Percentiles rank a stretch among this genome's conserved stretches.
Evolutionary conservation across 352 stramenopile genomes (phyloP).

Genomic region (Globisporangium paddicum): DNA sequence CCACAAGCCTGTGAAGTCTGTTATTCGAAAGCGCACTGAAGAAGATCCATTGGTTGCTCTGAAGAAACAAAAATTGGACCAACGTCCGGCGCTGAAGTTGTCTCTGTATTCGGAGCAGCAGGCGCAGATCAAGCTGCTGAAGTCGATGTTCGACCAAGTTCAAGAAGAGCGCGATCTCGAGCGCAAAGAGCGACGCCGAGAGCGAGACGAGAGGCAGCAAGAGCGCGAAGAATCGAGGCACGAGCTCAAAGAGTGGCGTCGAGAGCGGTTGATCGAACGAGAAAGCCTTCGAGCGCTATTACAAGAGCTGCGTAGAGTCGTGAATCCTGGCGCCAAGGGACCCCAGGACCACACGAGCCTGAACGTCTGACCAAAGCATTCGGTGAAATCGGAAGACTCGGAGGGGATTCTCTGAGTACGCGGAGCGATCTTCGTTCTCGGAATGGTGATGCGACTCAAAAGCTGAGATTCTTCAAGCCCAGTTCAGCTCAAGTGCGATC

Average conservation of each 20-base stretch:
- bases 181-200: not conserved
- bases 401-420: no score
- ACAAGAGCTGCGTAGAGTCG: not conserved
- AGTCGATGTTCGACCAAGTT: not conserved
- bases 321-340: not conserved
- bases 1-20: no score
- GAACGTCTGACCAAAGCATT: not conserved
- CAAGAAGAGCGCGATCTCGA: slow-evolving; percentile 1
- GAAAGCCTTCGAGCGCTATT: not conserved
- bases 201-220: not conserved
- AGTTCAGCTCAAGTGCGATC: not conserved
- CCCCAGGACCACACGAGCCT: not conserved
- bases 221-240: not conserved
- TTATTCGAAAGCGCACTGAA: not conserved
- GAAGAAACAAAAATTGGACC: not conserved
- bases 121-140: not conserved
- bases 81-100: not conserved
- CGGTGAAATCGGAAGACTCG: not conserved
- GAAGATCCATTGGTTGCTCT: not conserved
- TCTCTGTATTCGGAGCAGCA: not conserved
- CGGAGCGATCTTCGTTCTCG: no score
- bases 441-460: not conserved
- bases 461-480: not conserved
- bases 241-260: not conserved
- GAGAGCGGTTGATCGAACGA: not conserved